Evolutionary conservation across 768 basidiomycete genomes (phyloP).

Genomic region (Myochromella boudieri): DNA sequence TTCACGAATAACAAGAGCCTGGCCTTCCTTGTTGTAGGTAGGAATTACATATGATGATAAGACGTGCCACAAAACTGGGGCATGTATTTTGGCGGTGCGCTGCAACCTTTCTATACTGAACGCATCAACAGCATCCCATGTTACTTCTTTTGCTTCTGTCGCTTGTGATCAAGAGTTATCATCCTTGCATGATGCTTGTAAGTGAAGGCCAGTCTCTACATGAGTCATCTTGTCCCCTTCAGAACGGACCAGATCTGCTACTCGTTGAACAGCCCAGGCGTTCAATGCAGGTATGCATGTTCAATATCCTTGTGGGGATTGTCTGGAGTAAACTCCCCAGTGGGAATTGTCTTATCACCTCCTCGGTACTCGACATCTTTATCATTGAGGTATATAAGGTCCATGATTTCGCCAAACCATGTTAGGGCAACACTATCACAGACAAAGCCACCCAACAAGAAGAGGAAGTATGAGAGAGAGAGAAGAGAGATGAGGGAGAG

Average conservation of each 20-base stretch:
- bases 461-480: too few relatives aligned
- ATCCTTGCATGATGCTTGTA: conserved; percentile 7
- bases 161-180: background rate
- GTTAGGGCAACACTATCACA: too few relatives aligned
- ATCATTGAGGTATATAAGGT: conserved; percentile 1
- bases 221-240: conserved; percentile 10
- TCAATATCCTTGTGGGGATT: background rate
- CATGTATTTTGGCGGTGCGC: conserved; percentile 1
- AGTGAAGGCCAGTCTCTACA: conserved; percentile 9
- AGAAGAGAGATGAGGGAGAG: too few relatives aligned
- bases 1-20: background rate
- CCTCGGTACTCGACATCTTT: background rate
- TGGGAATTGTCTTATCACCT: background rate
- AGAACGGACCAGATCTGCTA: conserved; percentile 1
- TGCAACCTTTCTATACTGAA: conserved; percentile 16
- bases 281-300: conserved; percentile 14
- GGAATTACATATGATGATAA: conserved; percentile 8
- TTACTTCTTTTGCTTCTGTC: background rate
- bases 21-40: background rate
- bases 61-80: conserved; percentile 14
- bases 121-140: conserved; percentile 12
- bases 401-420: background rate
- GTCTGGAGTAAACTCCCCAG: background rate
- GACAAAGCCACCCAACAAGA: too few relatives aligned
- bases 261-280: conserved; percentile 13